Conservation (phyloP, 108 stramenopile species). For the Licmophora abbreviata region DNA sequence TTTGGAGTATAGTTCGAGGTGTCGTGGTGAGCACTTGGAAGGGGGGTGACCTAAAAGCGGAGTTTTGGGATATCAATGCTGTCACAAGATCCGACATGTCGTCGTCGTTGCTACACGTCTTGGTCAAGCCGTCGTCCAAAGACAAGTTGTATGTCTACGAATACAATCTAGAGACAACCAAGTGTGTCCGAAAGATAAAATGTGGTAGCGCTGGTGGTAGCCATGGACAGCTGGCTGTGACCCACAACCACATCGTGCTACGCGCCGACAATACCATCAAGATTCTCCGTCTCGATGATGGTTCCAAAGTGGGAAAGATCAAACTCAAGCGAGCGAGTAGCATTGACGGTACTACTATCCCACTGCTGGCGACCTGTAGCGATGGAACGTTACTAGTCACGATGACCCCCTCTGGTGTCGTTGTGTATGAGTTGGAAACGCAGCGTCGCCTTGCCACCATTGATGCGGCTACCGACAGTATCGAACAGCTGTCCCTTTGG, state of each 20-base stretch:
- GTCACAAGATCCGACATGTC: constrained; percentile 1
- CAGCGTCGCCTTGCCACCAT: not conserved
- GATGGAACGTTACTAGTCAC: constrained; percentile 1
- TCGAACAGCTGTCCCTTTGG: not conserved
- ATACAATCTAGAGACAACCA: constrained; percentile 12
- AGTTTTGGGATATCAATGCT: constrained; percentile 10
- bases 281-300: not conserved
- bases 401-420: not conserved
- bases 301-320: not conserved
- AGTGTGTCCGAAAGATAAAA: constrained; percentile 30
- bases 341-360: too few relatives aligned
- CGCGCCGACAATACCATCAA: not conserved
- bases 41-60: constrained; percentile 6
- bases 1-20: constrained; percentile 23
- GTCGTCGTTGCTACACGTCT: constrained; percentile 8
- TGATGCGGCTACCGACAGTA: not conserved
- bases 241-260: not conserved
- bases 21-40: constrained; percentile 25
- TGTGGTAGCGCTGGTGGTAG: constrained; percentile 8
- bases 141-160: constrained; percentile 24
- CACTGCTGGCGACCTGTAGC: not conserved
- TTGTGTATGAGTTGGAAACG: not conserved
- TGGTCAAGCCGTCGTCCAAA: constrained; percentile 5
- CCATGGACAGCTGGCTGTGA: not conserved
- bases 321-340: not conserved